phyloP scores from a whole-genome alignment of 192 early-diverging fungal genomes.

The Linnemannia hyalina region DNA sequence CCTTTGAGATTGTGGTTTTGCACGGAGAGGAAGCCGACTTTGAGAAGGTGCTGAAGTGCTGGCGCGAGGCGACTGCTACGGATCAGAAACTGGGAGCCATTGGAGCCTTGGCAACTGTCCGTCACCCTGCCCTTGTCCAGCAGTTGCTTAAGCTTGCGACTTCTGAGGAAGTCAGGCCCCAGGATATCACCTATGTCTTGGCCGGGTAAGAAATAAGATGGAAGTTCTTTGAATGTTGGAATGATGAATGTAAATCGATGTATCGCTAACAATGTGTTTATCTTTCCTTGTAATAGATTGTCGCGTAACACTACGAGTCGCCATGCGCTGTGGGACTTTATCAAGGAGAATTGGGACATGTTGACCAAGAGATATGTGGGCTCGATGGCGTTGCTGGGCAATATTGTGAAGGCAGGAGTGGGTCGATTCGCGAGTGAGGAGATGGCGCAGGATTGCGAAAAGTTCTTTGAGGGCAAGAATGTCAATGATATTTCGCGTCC shows the following conservation, averaged over 20 bases:
- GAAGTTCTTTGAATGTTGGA: not conserved
- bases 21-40: slow-evolving; percentile 74
- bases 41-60: slow-evolving; percentile 73
- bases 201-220: slow-evolving; percentile 38
- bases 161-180: slow-evolving; percentile 76
- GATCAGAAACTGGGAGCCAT: slow-evolving; percentile 82
- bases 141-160: slow-evolving; percentile 73
- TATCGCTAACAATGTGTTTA: slow-evolving; percentile 11
- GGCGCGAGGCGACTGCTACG: slow-evolving; percentile 67
- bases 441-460: slow-evolving; percentile 72
- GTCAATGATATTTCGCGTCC: slow-evolving; percentile 73
- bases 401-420: slow-evolving; percentile 58
- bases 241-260: not conserved
- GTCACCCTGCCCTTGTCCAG: slow-evolving; percentile 67
- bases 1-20: slow-evolving; percentile 79
- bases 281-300: slow-evolving; percentile 58
- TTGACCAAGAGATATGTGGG: slow-evolving; percentile 68
- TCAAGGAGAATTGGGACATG: slow-evolving; percentile 71
- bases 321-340: slow-evolving; percentile 75
- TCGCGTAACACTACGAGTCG: slow-evolving; percentile 67
- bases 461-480: slow-evolving; percentile 74
- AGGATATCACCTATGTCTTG: slow-evolving; percentile 75
- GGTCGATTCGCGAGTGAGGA: slow-evolving; percentile 65
- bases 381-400: slow-evolving; percentile 61
- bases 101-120: slow-evolving; percentile 68